Conservation (phyloP, 2,329 filamentous ascomycete genomes). For the Myriangium duriaei region DNA sequence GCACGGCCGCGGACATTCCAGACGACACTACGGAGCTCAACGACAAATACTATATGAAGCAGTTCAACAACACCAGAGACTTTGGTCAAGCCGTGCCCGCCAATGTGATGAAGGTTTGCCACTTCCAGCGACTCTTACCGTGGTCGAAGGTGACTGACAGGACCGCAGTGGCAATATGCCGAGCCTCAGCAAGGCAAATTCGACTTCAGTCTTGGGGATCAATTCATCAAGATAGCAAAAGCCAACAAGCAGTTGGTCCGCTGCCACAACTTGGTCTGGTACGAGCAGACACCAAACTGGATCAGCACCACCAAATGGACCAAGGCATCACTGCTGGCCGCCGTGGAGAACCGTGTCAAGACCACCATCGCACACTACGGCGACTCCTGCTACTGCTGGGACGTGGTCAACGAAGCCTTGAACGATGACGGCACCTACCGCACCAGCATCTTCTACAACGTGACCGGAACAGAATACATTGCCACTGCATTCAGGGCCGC, state of each 20-base stretch:
- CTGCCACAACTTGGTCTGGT: constrained; percentile 50
- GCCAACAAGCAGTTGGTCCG: constrained; percentile 38
- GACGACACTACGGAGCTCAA: constrained; percentile 30
- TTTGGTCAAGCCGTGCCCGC: constrained; percentile 54
- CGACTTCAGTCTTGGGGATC: constrained; percentile 45
- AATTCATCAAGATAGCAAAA: constrained; percentile 29
- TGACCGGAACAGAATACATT: constrained; percentile 46
- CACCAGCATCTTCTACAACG: constrained; percentile 41
- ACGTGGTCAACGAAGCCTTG: constrained; percentile 53
- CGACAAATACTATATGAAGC: constrained; percentile 42
- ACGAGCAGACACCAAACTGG: constrained; percentile 43
- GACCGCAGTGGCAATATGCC: constrained; percentile 52
- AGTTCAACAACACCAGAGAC: constrained; percentile 43
- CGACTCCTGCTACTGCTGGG: constrained; percentile 50
- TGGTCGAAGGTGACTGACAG: too few relatives aligned
- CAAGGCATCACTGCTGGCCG: constrained; percentile 41
- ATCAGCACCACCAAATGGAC: constrained; percentile 42
- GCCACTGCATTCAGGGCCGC: constrained; percentile 46
- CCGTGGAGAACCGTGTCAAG: constrained; percentile 49
- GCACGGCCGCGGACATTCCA: constrained; percentile 47
- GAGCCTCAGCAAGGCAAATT: constrained; percentile 47
- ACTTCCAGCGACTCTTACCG: too few relatives aligned
- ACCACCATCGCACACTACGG: constrained; percentile 46
- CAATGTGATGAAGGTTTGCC: constrained; percentile 46
- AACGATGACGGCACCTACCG: constrained; percentile 45